phyloP scores from a whole-genome alignment of 2,329 filamentous ascomycete genomes.

The Colletotrichum noveboracense region DNA sequence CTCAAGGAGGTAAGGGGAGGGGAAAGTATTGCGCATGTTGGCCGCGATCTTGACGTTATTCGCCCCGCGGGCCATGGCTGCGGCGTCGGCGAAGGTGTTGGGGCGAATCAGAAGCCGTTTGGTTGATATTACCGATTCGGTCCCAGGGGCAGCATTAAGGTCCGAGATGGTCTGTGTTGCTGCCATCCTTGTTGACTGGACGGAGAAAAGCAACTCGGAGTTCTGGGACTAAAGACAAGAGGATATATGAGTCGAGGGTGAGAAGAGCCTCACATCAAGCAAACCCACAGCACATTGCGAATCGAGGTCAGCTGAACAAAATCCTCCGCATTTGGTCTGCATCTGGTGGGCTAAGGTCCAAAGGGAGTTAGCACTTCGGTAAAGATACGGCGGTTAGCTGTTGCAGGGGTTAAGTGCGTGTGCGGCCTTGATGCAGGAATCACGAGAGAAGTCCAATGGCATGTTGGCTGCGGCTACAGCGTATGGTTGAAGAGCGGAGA shows the following conservation, averaged over 20 bases:
- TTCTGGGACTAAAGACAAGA: neutral
- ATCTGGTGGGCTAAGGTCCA: neutral
- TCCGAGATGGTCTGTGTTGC: neutral
- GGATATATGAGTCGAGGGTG: neutral
- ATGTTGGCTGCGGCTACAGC: neutral
- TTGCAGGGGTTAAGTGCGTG: neutral
- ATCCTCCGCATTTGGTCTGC: neutral
- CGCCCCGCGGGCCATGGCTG: constrained; percentile 8
- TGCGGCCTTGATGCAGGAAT: neutral
- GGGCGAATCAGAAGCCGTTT: constrained; percentile 5
- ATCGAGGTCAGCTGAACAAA: neutral
- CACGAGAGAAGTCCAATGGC: neutral
- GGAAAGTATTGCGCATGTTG: constrained; percentile 17
- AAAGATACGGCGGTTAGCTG: neutral
- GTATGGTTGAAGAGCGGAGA: neutral
- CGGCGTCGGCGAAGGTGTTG: constrained; percentile 4
- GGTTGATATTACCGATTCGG: neutral
- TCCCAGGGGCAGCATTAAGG: neutral
- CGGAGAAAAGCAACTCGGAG: neutral
- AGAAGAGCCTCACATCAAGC: neutral
- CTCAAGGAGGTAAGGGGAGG: constrained; percentile 30
- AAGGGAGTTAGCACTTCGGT: neutral
- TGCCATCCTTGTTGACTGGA: neutral
- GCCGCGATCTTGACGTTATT: constrained; percentile 16
- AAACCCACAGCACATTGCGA: neutral